Base-by-base conservation (phyloP, 148 eudicot species). In the Fagopyrum esculentum region DNA sequence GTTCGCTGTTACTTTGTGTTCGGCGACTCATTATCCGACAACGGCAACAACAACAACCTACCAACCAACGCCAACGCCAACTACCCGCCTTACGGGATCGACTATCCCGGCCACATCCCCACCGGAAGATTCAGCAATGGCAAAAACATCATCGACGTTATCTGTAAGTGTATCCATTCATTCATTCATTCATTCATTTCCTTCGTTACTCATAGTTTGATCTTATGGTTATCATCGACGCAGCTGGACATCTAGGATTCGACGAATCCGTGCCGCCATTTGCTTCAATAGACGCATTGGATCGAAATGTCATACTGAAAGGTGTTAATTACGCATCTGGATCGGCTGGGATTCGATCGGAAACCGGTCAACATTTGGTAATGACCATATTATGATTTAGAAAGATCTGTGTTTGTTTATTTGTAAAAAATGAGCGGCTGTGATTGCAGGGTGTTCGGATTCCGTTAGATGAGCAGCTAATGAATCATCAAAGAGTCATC, bases 11-110 rank as follows among this genome's bases (percentile, higher is more conserved):
- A 60, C 77, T 85, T 85, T 47, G 78, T 83, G 4, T 85, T 85
- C 19, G 88, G 88, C 0, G 88, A 85, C 60, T 85, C 88, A 19
- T 75, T 85, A 46, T 80, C 80, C 4, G 88, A 86, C 44, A 86
- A 81, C 70, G 88, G 88, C 2, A 86, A 86, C 57, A 86, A 83
- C 50, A 86, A 86, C 64, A 51, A 43, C 57, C 73, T 86, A 2
- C 61, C 56, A 0, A 77, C 88, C 0, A 9, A 54, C 40, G 88
- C 86, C 0, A 81, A 77, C 63, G 86, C 80, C 51, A 80, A 86
- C 35, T 86, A 79, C 55, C 16, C 49, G 46, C 88, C 88, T 68
- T 83, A 86, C 45, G 88, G 88, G 5, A 69, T 86, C 29, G 88
- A 86, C 72, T 86, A 79, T 69, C 78, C 86, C 8, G 64, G 26